phyloP scores from a whole-genome alignment of 371 early-diverging fungal species.

The Smittium culicis region DNA sequence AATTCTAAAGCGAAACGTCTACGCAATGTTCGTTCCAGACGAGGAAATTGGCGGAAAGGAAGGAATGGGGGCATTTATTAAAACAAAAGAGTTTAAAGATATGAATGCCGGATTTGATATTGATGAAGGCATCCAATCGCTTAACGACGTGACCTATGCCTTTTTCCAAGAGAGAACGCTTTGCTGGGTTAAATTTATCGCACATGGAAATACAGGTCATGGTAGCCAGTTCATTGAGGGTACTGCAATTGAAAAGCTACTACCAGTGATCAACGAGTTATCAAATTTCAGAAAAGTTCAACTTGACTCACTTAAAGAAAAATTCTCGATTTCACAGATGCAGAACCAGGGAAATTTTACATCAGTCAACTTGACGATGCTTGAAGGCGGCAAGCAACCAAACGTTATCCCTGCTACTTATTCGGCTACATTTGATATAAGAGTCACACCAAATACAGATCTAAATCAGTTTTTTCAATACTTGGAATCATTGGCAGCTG shows the following conservation, averaged over 20 bases:
- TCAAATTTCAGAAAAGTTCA: slow-evolving; percentile 41
- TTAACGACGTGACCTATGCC: neutral
- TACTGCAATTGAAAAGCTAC: slow-evolving; percentile 47
- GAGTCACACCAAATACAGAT: slow-evolving; percentile 47
- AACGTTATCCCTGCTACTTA: slow-evolving; percentile 54
- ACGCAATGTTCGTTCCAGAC: slow-evolving; percentile 59
- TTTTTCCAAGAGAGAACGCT: neutral
- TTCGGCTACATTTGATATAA: slow-evolving; percentile 49
- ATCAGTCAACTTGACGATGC: slow-evolving; percentile 53
- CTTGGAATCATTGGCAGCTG: slow-evolving; percentile 38
- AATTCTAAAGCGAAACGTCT: slow-evolving; percentile 45
- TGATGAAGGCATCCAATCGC: slow-evolving; percentile 38
- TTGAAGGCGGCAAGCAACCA: slow-evolving; percentile 39
- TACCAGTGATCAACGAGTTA: slow-evolving; percentile 40
- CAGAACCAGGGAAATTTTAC: slow-evolving; percentile 56
- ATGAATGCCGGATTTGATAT: slow-evolving; percentile 60
- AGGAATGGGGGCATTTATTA: slow-evolving; percentile 50
- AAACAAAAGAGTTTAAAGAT: slow-evolving; percentile 40
- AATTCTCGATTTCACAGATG: slow-evolving; percentile 13
- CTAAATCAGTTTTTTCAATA: slow-evolving; percentile 35
- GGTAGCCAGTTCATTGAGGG: slow-evolving; percentile 57
- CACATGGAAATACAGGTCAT: slow-evolving; percentile 54
- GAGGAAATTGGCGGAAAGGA: slow-evolving; percentile 69
- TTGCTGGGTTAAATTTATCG: slow-evolving; percentile 26
- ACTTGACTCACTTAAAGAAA: slow-evolving; percentile 19